These are phyloP conservation scores for Pythium sp. DNA, from an alignment of 352 stramenopile species.

Conservation along the genomic window DNA sequence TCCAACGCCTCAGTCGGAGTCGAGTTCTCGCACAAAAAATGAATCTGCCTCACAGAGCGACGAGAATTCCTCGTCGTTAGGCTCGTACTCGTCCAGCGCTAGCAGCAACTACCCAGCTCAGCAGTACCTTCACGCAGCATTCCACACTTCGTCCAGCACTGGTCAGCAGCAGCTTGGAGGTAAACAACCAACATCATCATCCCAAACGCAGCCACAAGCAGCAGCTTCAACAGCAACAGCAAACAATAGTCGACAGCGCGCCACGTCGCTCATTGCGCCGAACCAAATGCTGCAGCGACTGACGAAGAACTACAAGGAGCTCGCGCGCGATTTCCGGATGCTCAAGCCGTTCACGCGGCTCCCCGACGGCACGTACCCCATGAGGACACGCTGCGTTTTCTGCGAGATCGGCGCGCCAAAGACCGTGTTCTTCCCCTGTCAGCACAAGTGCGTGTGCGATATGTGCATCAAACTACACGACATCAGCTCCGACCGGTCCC, in stretches of 20 bases:
- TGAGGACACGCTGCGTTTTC: constrained; percentile 40
- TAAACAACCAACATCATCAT: background rate
- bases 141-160: background rate
- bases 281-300: constrained; percentile 21
- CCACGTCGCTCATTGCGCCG: constrained; percentile 14
- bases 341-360: constrained; percentile 52
- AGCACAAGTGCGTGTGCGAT: constrained; percentile 68
- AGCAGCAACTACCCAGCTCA: background rate
- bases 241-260: constrained; percentile 14
- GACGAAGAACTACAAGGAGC: constrained; percentile 55
- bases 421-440: constrained; percentile 60
- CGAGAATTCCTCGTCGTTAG: background rate
- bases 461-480: constrained; percentile 40
- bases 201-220: background rate
- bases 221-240: too few relatives aligned
- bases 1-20: background rate
- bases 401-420: constrained; percentile 31
- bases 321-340: constrained; percentile 46
- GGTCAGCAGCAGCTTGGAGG: background rate
- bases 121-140: constrained; percentile 6
- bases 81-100: background rate
- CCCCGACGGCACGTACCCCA: constrained; percentile 38
- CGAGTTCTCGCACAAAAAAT: background rate
- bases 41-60: background rate
- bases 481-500: constrained; percentile 30